Base-by-base conservation (phyloP, 2,329 filamentous ascomycete genomes). In the Cadophora luteo-olivacea region DNA sequence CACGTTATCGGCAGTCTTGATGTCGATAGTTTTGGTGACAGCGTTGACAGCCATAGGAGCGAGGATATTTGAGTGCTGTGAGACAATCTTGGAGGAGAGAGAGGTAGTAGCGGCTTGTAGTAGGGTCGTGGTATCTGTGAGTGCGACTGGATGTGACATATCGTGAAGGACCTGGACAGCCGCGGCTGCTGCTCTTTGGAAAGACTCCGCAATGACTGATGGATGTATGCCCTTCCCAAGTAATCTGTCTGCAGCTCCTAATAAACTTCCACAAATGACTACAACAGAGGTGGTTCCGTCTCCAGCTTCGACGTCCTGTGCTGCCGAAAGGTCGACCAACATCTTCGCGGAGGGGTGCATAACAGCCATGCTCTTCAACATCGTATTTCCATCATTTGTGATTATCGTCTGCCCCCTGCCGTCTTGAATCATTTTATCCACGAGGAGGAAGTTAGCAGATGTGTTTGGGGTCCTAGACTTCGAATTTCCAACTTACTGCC, bases 291-390 rank as follows among this genome's bases (percentile, higher is more conserved):
- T 99, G 67, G 96, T 99, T 77, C 96, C 97, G 81, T 99, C 96
- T 83, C 96, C 96, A 72, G 96, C 96, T 82, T 99, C 96, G 70
- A 99, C 94, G 84, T 99, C 96, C 81, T 99, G 96, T 73, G 96
- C 96, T 74, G 96, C 93, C 77, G 95, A 97, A 71, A 99, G 88
- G 81, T 99, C 94, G 78, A 99, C 96, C 75, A 99, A 87, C 96
- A 99, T 99, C 85, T 97, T 97, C 63, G 96, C 96, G 61, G 97
- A 97, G n/a, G 96, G 96, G 80, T 99, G 96, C 91, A 99, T 94
- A 74, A 99, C 96, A 73, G 93, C 92, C 96, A 99, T 98, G 85
- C 95, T 95, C 84, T 92, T 97, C 79, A 99, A 84, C 95, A 99
- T 99, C 68, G 96, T 99, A 84, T 97, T 97, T 81, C 96, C 96